phyloP scores from a whole-genome alignment of 106 monocot species.

The Ottelia alismoides region DNA sequence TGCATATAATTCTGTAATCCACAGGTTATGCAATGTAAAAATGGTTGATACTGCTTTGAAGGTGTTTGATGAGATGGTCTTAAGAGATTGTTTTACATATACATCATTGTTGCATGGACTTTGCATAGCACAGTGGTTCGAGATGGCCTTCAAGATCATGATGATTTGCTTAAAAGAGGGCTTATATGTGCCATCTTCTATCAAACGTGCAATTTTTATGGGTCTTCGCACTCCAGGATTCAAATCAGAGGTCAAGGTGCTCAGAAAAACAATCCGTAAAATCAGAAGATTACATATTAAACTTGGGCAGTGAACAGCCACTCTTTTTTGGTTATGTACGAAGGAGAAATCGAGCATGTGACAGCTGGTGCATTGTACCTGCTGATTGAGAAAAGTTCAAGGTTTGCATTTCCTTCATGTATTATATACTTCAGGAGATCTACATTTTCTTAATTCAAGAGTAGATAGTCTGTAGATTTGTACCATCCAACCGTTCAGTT shows the following conservation, averaged over 20 bases:
- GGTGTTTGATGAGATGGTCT: conserved; percentile 44
- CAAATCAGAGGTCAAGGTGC: conserved; percentile 1
- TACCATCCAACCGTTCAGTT: too few relatives aligned
- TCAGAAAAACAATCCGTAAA: conserved; percentile 2
- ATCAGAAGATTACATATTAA: not conserved
- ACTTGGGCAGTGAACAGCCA: too few relatives aligned
- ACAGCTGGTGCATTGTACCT: too few relatives aligned
- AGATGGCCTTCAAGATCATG: conserved; percentile 43
- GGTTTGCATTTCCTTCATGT: too few relatives aligned
- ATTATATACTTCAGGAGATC: too few relatives aligned
- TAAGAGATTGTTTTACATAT: conserved; percentile 73
- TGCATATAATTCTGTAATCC: conserved; percentile 57
- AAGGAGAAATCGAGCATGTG: too few relatives aligned
- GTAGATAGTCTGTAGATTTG: too few relatives aligned
- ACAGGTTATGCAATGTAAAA: conserved; percentile 55
- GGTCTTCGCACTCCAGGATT: conserved; percentile 40
- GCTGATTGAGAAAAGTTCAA: too few relatives aligned
- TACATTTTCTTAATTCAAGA: too few relatives aligned
- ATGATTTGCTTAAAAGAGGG: conserved; percentile 37
- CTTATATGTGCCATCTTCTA: conserved; percentile 38
- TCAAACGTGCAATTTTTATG: conserved; percentile 38
- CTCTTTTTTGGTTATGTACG: too few relatives aligned
- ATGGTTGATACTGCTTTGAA: conserved; percentile 51
- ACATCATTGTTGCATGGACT: conserved; percentile 62
- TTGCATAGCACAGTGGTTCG: conserved; percentile 41